phyloP scores from a whole-genome alignment of 2,329 filamentous ascomycete genomes.

The Pestalotiopsis sp. region DNA sequence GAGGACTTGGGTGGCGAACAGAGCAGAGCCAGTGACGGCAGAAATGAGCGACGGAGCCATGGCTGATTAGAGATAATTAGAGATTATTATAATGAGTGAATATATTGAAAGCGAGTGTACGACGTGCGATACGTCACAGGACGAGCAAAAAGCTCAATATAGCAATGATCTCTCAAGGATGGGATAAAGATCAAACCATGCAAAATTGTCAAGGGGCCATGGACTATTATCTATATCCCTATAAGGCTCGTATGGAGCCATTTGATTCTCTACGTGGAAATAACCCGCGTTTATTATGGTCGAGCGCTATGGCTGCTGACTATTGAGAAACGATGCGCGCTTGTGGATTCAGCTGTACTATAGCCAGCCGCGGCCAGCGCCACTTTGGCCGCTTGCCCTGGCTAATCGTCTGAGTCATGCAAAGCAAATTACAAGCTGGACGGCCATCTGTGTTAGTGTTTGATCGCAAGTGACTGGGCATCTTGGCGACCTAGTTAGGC shows the following conservation, averaged over 20 bases:
- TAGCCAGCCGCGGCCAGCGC: background rate
- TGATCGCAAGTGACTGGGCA: background rate
- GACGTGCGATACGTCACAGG: slow-evolving; percentile 48
- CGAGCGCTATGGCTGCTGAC: slow-evolving; percentile 1
- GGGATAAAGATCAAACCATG: background rate
- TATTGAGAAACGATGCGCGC: background rate
- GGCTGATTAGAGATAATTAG: slow-evolving; percentile 23
- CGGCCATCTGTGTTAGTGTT: background rate
- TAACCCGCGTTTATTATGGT: background rate
- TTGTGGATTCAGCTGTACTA: slow-evolving; percentile 5
- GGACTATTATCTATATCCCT: background rate
- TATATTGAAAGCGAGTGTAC: slow-evolving; percentile 38
- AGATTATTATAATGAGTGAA: slow-evolving; percentile 17
- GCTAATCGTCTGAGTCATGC: background rate
- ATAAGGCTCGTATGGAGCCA: background rate
- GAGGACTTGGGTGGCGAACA: slow-evolving; percentile 34
- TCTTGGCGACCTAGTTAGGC: background rate
- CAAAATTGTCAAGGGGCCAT: background rate
- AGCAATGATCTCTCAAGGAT: background rate
- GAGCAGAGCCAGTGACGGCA: slow-evolving; percentile 41
- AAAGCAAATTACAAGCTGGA: background rate
- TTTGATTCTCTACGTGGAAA: background rate
- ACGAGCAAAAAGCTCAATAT: slow-evolving; percentile 35
- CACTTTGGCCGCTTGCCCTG: background rate
- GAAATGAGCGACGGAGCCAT: slow-evolving; percentile 45